Percentiles rank a stretch among this genome's conserved stretches.
phyloP scores from a whole-genome alignment of 352 stramenopile genomes.

The Globisporangium apiculatum region DNA sequence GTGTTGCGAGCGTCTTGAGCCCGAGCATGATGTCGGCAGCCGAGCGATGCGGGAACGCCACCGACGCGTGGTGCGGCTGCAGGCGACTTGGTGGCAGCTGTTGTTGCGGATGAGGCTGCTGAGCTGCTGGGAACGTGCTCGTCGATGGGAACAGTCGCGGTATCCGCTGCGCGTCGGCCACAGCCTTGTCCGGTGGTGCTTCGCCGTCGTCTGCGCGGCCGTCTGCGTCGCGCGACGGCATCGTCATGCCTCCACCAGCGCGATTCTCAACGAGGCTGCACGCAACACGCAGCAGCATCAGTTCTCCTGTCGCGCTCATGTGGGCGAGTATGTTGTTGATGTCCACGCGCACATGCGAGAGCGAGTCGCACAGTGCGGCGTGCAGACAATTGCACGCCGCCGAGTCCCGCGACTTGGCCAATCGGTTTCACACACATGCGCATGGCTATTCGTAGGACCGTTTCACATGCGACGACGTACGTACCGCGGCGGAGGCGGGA shows the following conservation, averaged over 20 bases:
- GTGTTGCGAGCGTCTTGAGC: slow-evolving; percentile 24
- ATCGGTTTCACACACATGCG: too few relatives aligned
- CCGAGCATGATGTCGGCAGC: slow-evolving; percentile 25
- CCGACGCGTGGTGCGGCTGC: not conserved
- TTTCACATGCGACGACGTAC: too few relatives aligned
- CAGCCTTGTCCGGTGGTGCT: not conserved
- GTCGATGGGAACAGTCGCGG: slow-evolving; percentile 16
- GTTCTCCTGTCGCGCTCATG: slow-evolving; percentile 8
- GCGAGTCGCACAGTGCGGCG: not conserved
- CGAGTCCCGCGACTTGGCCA: too few relatives aligned
- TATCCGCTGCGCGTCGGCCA: slow-evolving; percentile 14
- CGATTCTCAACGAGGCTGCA: slow-evolving; percentile 26
- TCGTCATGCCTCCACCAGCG: not conserved
- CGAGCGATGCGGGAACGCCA: slow-evolving; percentile 9
- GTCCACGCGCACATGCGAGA: not conserved
- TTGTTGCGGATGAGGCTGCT: slow-evolving; percentile 5
- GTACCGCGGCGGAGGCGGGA: too few relatives aligned
- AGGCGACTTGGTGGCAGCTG: slow-evolving; percentile 1
- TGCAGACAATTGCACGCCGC: not conserved
- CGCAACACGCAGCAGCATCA: slow-evolving; percentile 23
- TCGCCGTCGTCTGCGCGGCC: not conserved
- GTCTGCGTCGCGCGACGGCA: not conserved
- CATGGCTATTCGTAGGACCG: too few relatives aligned
- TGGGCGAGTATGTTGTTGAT: not conserved
- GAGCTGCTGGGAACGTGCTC: slow-evolving; percentile 8